Conservation (phyloP, 352 stramenopile species). For the Phytophthora hibernalis region DNA sequence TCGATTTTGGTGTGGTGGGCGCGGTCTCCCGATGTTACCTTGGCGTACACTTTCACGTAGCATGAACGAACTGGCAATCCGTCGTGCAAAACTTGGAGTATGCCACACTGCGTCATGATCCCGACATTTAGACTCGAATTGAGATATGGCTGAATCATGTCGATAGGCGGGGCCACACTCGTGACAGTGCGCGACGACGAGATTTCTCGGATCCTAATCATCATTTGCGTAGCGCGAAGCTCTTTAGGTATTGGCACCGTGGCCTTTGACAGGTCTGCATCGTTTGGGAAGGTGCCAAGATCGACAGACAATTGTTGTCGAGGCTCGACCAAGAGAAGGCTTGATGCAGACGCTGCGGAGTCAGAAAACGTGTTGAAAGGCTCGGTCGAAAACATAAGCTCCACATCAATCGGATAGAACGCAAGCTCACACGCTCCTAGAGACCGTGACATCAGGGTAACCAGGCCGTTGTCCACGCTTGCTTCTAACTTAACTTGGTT, state of each 20-base stretch:
- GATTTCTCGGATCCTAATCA: slow-evolving; percentile 51
- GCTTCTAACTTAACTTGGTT: slow-evolving; percentile 40
- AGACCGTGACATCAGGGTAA: slow-evolving; percentile 43
- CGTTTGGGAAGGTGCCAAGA: slow-evolving; percentile 14
- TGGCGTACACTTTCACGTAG: slow-evolving; percentile 80
- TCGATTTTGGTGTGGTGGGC: slow-evolving; percentile 22
- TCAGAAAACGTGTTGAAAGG: slow-evolving; percentile 63
- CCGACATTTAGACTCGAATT: slow-evolving; percentile 54
- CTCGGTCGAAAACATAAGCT: slow-evolving; percentile 73
- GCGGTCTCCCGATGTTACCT: slow-evolving; percentile 24
- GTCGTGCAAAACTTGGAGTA: slow-evolving; percentile 59
- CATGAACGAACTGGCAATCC: slow-evolving; percentile 50
- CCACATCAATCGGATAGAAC: slow-evolving; percentile 72
- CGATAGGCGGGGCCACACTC: slow-evolving; percentile 35
- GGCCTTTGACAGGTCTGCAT: slow-evolving; percentile 20
- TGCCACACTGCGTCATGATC: slow-evolving; percentile 53
- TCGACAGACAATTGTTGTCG: slow-evolving; percentile 42
- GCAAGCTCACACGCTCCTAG: slow-evolving; percentile 49
- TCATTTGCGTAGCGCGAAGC: slow-evolving; percentile 48
- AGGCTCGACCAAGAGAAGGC: slow-evolving; percentile 56
- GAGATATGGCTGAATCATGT: slow-evolving; percentile 58
- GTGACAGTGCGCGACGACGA: slow-evolving; percentile 33
- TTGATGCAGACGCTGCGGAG: slow-evolving; percentile 42
- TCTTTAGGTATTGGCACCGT: slow-evolving; percentile 40
- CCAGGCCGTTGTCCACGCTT: slow-evolving; percentile 28